Evolutionary conservation across 1,284 basidiomycete genomes (phyloP).

Genomic region (Ceratobasidium papillatum): DNA sequence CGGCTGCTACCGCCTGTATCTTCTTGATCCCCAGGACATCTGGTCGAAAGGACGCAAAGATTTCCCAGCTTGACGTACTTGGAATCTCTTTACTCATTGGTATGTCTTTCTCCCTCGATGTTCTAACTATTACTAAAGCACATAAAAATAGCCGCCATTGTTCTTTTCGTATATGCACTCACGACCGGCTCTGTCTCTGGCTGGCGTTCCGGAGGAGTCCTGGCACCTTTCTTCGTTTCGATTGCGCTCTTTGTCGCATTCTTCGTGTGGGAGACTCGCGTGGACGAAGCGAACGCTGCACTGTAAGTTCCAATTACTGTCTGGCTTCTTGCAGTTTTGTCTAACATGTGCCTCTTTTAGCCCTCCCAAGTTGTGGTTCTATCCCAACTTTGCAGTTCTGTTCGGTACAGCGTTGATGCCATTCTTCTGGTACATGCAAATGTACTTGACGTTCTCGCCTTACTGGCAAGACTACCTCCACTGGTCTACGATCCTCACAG

Average conservation of each 20-base stretch:
- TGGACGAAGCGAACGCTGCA: constrained; percentile 54
- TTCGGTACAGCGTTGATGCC: constrained; percentile 54
- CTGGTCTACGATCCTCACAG: constrained; percentile 39
- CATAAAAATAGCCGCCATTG: constrained; percentile 49
- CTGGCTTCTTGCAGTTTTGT: neutral
- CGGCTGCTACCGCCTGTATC: constrained; percentile 52
- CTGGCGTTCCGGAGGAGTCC: constrained; percentile 56
- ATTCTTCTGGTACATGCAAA: constrained; percentile 52
- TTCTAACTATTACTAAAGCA: neutral
- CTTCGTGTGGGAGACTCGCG: constrained; percentile 56
- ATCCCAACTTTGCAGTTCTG: constrained; percentile 54
- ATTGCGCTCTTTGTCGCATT: constrained; percentile 53
- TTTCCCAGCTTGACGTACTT: constrained; percentile 49
- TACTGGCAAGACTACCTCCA: constrained; percentile 38
- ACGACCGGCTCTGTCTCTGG: constrained; percentile 59
- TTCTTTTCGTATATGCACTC: constrained; percentile 60
- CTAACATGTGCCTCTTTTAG: constrained; percentile 45
- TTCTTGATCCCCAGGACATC: constrained; percentile 52
- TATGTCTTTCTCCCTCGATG: constrained; percentile 35
- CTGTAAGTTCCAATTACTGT: constrained; percentile 50
- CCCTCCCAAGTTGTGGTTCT: constrained; percentile 56
- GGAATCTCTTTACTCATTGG: constrained; percentile 52
- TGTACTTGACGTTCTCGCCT: constrained; percentile 37
- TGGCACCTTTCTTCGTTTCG: constrained; percentile 58
- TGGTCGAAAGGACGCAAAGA: constrained; percentile 44